A percentile compares a stretch with the other conserved stretches of the same genome.
phyloP scores from a whole-genome alignment of 73 alveolate species.

The Uronychia setigera region DNA sequence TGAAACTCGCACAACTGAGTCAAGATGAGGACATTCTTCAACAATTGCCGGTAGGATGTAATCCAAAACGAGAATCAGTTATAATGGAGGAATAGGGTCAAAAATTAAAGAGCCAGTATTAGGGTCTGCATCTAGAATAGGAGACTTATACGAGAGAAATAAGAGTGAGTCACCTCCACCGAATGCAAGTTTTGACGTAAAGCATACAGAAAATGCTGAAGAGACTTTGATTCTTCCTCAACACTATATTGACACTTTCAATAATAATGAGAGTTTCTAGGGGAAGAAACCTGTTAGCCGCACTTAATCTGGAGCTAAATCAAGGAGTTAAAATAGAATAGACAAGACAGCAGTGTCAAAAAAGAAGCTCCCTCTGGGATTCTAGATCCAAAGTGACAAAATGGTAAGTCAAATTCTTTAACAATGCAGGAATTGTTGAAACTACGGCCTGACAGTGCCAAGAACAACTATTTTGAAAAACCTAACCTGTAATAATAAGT shows the following conservation, averaged over 20 bases:
- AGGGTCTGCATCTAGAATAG: neutral
- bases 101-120: neutral
- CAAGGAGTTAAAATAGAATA: neutral
- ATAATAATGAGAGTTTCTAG: neutral
- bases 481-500: too few species aligned
- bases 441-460: neutral
- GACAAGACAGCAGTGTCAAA: neutral
- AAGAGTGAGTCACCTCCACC: neutral
- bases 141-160: neutral
- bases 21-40: neutral
- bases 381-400: neutral
- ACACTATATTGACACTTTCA: neutral
- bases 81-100: neutral
- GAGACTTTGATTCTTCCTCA: neutral
- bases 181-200: neutral
- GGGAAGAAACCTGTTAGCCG: neutral
- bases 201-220: neutral
- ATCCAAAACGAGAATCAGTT: neutral
- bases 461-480: neutral
- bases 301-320: neutral
- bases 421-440: neutral
- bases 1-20: neutral
- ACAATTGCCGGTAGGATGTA: neutral
- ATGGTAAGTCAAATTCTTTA: neutral
- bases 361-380: neutral